phyloP scores from a whole-genome alignment of 495 filamentous ascomycete genomes.

The Penicillium silybi region DNA sequence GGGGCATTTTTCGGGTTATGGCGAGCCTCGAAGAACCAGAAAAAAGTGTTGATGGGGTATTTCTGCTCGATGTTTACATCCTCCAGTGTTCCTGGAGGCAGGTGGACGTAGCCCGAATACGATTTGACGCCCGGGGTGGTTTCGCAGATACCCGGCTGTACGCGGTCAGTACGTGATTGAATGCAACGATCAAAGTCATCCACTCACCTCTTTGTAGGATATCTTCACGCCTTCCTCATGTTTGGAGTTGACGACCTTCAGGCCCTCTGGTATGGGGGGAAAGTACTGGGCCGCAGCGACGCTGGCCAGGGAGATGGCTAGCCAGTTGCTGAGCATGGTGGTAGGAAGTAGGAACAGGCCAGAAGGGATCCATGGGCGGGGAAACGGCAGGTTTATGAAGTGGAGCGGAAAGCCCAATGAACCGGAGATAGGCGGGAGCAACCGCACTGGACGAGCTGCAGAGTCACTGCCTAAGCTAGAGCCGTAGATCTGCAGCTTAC shows the following conservation, averaged over 20 bases:
- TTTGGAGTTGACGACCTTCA: slow-evolving; percentile 54
- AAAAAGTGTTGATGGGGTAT: slow-evolving; percentile 43
- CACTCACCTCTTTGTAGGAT: slow-evolving; percentile 60
- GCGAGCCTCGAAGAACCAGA: slow-evolving; percentile 46
- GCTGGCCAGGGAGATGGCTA: slow-evolving; percentile 14
- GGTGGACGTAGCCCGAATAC: slow-evolving; percentile 41
- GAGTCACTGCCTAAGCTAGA: no score
- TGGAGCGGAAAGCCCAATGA: no score
- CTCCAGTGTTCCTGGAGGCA: slow-evolving; percentile 32
- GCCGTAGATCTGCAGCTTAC: no score
- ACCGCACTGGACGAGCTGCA: no score
- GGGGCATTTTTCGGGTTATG: slow-evolving; percentile 47
- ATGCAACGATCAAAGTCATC: not conserved
- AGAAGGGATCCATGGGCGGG: not conserved
- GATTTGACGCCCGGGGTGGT: slow-evolving; percentile 46
- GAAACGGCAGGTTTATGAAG: no score
- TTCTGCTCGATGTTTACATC: slow-evolving; percentile 32
- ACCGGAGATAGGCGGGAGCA: no score
- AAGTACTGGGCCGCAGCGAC: slow-evolving; percentile 45
- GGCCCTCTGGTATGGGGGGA: slow-evolving; percentile 48
- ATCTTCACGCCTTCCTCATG: slow-evolving; percentile 57
- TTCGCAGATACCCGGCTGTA: slow-evolving; percentile 48
- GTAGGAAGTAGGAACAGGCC: not conserved
- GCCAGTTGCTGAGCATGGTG: not conserved
- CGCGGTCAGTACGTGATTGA: slow-evolving; percentile 6